Conservation (phyloP, 257 asterid genomes). For the Lantana camara region DNA sequence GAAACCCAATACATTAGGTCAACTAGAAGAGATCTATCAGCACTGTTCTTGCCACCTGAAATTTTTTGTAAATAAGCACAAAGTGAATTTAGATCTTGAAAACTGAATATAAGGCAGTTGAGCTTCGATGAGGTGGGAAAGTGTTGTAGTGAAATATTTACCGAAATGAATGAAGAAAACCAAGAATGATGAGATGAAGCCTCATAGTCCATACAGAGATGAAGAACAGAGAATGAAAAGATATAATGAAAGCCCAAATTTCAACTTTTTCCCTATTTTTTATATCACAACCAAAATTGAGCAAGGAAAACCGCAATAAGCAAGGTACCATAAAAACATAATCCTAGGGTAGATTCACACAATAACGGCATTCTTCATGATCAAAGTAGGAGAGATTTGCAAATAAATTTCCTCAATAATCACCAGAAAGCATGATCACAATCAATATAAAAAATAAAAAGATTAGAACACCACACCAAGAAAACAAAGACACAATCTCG, state of each 20-base stretch:
- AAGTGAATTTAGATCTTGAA: neutral
- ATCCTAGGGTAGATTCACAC: no score
- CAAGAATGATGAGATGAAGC: no score
- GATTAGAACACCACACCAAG: neutral
- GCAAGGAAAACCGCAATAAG: no score
- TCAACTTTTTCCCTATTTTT: no score
- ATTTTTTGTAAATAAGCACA: neutral
- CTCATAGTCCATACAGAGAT: no score
- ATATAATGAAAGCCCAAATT: no score
- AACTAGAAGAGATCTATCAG: conserved; percentile 87
- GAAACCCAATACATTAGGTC: conserved; percentile 96
- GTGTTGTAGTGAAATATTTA: neutral
- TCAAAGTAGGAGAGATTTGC: neutral
- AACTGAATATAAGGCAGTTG: neutral
- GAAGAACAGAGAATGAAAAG: no score
- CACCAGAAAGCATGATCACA: neutral
- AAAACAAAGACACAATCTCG: no score
- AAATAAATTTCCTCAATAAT: neutral
- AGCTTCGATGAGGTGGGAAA: neutral
- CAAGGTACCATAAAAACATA: no score
- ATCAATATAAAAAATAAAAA: neutral
- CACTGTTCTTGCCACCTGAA: conserved; percentile 91
- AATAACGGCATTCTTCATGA: no score
- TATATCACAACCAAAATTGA: no score
- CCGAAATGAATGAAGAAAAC: no score